Evolutionary conservation across 1,284 basidiomycete species (phyloP).

Genomic region (Ganoderma resinaceum): DNA sequence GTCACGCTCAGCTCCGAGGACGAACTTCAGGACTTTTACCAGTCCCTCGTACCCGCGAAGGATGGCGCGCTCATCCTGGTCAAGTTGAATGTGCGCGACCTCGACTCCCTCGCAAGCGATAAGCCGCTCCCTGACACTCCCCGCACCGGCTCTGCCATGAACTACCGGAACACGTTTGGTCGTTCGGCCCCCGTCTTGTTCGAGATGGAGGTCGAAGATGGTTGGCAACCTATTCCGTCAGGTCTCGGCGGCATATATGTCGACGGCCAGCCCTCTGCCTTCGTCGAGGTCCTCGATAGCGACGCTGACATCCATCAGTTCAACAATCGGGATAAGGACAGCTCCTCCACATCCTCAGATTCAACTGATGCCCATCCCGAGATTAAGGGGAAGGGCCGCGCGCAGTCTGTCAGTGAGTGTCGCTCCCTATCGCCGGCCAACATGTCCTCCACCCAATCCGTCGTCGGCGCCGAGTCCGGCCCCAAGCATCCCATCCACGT

Average conservation of each 20-base stretch:
- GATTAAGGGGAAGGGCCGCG: constrained; percentile 62
- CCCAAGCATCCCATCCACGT: constrained; percentile 71
- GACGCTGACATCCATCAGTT: constrained; percentile 45
- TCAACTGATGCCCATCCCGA: constrained; percentile 24
- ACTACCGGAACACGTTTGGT: constrained; percentile 62
- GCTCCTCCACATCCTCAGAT: constrained; percentile 27
- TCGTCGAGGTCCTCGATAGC: constrained; percentile 66
- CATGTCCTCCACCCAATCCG: constrained; percentile 63
- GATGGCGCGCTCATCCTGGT: constrained; percentile 39
- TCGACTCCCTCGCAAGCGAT: constrained; percentile 49
- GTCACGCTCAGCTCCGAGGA: constrained; percentile 76
- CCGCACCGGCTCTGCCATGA: constrained; percentile 32
- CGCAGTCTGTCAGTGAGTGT: constrained; percentile 35
- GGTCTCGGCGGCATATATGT: constrained; percentile 34
- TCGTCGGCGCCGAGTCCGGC: constrained; percentile 54
- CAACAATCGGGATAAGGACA: constrained; percentile 22
- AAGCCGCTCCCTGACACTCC: constrained; percentile 49
- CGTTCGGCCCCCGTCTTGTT: constrained; percentile 46
- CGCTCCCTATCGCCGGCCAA: constrained; percentile 45
- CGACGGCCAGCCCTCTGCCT: constrained; percentile 59
- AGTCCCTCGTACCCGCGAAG: constrained; percentile 27
- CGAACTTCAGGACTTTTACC: constrained; percentile 70
- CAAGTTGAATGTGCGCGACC: constrained; percentile 70
- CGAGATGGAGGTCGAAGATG: constrained; percentile 68
- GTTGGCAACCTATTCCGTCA: constrained; percentile 63